Evolutionary conservation across 2,329 filamentous ascomycete species (phyloP).

Genomic region (Westerdykella ornata): DNA sequence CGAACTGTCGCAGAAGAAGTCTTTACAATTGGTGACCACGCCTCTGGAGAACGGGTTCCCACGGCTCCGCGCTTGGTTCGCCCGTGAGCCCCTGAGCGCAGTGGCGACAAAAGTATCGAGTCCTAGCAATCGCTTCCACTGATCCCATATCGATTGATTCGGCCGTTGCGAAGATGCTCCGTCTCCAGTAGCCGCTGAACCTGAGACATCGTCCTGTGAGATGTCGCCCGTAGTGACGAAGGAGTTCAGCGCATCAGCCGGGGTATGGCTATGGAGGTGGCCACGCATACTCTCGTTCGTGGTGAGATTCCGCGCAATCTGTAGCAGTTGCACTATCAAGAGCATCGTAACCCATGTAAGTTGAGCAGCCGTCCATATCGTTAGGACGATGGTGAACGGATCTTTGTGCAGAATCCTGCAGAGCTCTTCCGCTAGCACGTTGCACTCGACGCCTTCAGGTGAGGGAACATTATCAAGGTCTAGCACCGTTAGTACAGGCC

Average conservation of each 20-base stretch:
- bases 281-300: slow-evolving; percentile 96
- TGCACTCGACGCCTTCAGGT: slow-evolving; percentile 53
- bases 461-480: slow-evolving; percentile 57
- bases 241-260: slow-evolving; percentile 57
- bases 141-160: slow-evolving; percentile 61
- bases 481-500: slow-evolving; percentile 35
- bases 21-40: slow-evolving; percentile 79
- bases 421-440: slow-evolving; percentile 64
- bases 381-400: slow-evolving; percentile 73
- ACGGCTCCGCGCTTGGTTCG: slow-evolving; percentile 42
- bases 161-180: slow-evolving; percentile 41
- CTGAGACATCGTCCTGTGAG: slow-evolving; percentile 48
- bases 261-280: slow-evolving; percentile 54
- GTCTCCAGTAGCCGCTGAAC: slow-evolving; percentile 50
- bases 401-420: slow-evolving; percentile 76
- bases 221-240: slow-evolving; percentile 67
- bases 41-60: slow-evolving; percentile 83
- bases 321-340: slow-evolving; percentile 84
- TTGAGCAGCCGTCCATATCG: slow-evolving; percentile 74
- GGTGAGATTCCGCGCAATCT: slow-evolving; percentile 86
- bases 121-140: slow-evolving; percentile 79
- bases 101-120: slow-evolving; percentile 93
- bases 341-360: slow-evolving; percentile 97
- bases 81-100: slow-evolving; percentile 63
- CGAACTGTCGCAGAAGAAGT: slow-evolving; percentile 92